phyloP scores from a whole-genome alignment of 495 filamentous ascomycete species.

The Xylaria castorea region DNA sequence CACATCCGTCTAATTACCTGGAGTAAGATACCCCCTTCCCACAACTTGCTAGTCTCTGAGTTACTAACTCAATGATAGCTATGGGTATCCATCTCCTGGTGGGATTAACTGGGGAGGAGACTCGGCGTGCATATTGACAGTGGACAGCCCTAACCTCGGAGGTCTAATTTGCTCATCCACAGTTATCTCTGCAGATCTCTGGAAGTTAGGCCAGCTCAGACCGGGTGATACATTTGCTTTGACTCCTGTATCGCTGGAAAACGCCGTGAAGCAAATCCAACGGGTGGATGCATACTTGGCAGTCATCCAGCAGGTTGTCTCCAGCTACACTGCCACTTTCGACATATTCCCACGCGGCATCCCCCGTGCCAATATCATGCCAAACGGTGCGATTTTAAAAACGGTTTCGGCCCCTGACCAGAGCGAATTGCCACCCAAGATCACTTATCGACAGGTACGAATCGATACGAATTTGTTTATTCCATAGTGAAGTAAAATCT shows the following conservation, averaged over 20 bases:
- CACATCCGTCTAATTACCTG: constrained; percentile 64
- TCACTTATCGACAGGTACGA: constrained; percentile 13
- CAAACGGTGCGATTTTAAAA: not conserved
- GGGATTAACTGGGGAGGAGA: constrained; percentile 66
- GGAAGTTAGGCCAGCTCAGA: constrained; percentile 67
- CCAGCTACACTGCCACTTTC: not conserved
- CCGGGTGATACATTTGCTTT: constrained; percentile 63
- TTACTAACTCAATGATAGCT: not conserved
- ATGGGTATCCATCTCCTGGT: constrained; percentile 60
- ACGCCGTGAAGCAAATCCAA: constrained; percentile 45
- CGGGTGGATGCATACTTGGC: not conserved
- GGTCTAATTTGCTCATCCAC: constrained; percentile 64
- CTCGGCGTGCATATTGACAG: constrained; percentile 63
- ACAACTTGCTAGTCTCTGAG: not conserved
- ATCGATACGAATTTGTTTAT: not conserved
- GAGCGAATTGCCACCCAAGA: not conserved
- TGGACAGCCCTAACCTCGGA: constrained; percentile 65
- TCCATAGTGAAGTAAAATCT: not conserved
- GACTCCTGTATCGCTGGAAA: constrained; percentile 51
- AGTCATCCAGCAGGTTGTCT: not conserved
- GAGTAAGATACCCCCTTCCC: constrained; percentile 46
- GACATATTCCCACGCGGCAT: not conserved
- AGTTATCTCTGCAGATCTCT: constrained; percentile 60
- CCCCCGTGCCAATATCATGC: not conserved
- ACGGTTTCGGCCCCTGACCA: constrained; percentile 7